These are phyloP conservation scores for Rhizopogon salebrosus DNA, from an alignment of 768 basidiomycete species.

Conservation along the genomic window DNA sequence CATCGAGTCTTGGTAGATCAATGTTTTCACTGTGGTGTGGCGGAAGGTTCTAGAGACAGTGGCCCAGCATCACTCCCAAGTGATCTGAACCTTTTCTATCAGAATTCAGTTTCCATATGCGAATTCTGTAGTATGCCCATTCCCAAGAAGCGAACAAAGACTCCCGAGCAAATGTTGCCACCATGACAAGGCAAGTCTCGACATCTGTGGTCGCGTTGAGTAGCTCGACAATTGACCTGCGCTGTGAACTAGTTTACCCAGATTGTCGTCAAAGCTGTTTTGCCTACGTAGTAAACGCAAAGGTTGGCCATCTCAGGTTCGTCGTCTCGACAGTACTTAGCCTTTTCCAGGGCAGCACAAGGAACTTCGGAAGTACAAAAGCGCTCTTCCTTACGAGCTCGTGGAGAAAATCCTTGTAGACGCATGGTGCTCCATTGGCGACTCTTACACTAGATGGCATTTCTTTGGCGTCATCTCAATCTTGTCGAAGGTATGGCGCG, in stretches of 20 bases:
- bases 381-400: conserved; percentile 1
- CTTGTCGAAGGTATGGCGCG: conserved; percentile 2
- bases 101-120: too few species aligned
- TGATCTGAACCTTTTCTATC: too few species aligned
- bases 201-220: background rate
- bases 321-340: background rate
- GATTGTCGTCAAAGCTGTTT: background rate
- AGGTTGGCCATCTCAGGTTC: background rate
- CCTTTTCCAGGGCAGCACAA: background rate
- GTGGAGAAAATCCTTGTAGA: background rate
- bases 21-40: too few species aligned
- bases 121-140: background rate
- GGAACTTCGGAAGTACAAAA: background rate
- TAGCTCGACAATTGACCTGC: background rate
- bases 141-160: background rate
- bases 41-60: too few species aligned
- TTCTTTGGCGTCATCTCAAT: background rate
- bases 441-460: background rate
- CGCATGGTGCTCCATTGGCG: background rate
- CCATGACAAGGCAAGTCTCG: background rate
- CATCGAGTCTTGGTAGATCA: too few species aligned
- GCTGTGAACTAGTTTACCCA: background rate
- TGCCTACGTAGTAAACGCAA: background rate
- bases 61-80: too few species aligned
- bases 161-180: background rate